Evolutionary conservation across 2,329 filamentous ascomycete genomes (phyloP).

Genomic region (Pestalotiopsis fici): DNA sequence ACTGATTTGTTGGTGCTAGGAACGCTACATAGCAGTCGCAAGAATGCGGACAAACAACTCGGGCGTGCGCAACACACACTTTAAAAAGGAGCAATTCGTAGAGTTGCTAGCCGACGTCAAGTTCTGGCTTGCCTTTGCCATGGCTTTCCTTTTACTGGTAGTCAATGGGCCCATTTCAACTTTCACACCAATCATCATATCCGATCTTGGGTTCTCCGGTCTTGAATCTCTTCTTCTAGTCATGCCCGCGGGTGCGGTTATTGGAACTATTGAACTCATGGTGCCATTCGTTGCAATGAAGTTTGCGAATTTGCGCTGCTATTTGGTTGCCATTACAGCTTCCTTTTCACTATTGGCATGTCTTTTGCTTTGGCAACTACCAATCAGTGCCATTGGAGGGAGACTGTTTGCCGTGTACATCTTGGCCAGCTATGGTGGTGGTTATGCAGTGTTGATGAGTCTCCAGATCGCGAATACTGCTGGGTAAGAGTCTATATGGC

Average conservation of each 20-base stretch:
- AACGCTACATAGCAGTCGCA: slow-evolving; percentile 16
- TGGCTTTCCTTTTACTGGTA: slow-evolving; percentile 22
- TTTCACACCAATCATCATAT: slow-evolving; percentile 17
- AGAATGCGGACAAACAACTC: slow-evolving; percentile 18
- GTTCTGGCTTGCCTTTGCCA: slow-evolving; percentile 16
- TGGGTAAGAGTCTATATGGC: neutral
- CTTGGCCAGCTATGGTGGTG: neutral
- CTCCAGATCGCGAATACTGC: neutral
- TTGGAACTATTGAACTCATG: neutral
- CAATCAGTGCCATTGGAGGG: neutral
- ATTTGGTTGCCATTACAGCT: neutral
- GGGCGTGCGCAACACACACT: slow-evolving; percentile 17
- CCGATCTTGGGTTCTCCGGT: slow-evolving; percentile 28
- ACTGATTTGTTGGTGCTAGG: neutral
- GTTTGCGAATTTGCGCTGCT: neutral
- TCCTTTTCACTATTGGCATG: neutral
- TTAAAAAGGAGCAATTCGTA: slow-evolving; percentile 15
- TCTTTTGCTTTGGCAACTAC: neutral
- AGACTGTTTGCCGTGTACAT: neutral
- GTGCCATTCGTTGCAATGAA: neutral
- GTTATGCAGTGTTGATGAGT: neutral
- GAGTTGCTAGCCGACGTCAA: slow-evolving; percentile 16
- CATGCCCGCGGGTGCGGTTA: slow-evolving; percentile 2
- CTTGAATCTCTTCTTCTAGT: slow-evolving; percentile 16
- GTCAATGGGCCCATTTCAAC: slow-evolving; percentile 25